These are phyloP conservation scores for Annulohypoxylon moriforme DNA, from an alignment of 495 filamentous ascomycete species.

Conservation along the genomic window DNA sequence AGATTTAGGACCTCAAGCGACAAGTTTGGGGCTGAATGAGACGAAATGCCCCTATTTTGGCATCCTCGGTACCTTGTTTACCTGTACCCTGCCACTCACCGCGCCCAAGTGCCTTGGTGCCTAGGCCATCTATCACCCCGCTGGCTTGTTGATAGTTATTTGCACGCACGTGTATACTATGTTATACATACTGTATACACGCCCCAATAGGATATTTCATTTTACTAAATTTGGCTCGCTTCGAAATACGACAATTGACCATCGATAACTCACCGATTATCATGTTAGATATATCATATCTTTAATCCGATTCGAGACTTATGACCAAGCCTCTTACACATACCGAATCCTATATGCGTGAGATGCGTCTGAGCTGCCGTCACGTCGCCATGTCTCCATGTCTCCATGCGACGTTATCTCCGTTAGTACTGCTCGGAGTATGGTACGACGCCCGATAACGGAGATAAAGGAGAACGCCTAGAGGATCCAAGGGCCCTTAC, in stretches of 20 bases:
- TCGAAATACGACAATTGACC: neutral
- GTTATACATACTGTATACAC: conserved; percentile 11
- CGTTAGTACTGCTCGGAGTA: conserved; percentile 27
- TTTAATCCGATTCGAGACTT: conserved; percentile 14
- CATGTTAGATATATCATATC: conserved; percentile 6
- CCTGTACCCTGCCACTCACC: neutral
- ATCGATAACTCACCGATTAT: neutral
- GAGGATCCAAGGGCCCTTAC: conserved; percentile 19
- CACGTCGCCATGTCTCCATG: conserved; percentile 14
- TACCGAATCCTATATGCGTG: conserved; percentile 12
- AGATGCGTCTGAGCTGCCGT: conserved; percentile 13
- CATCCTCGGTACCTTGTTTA: neutral
- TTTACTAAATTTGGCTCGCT: neutral
- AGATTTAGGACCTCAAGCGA: neutral
- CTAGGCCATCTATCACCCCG: conserved; percentile 4
- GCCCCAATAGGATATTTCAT: neutral
- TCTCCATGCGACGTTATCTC: conserved; percentile 41
- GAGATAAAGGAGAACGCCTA: conserved; percentile 42
- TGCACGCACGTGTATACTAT: conserved; percentile 1
- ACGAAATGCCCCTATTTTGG: conserved; percentile 3
- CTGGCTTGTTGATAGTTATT: conserved; percentile 20
- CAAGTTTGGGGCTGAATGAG: conserved; percentile 17
- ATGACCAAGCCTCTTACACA: conserved; percentile 27
- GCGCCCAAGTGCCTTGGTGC: neutral
- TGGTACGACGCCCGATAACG: conserved; percentile 44